Conservation (phyloP, 306 rosid species). For the Crotalaria pallida region DNA sequence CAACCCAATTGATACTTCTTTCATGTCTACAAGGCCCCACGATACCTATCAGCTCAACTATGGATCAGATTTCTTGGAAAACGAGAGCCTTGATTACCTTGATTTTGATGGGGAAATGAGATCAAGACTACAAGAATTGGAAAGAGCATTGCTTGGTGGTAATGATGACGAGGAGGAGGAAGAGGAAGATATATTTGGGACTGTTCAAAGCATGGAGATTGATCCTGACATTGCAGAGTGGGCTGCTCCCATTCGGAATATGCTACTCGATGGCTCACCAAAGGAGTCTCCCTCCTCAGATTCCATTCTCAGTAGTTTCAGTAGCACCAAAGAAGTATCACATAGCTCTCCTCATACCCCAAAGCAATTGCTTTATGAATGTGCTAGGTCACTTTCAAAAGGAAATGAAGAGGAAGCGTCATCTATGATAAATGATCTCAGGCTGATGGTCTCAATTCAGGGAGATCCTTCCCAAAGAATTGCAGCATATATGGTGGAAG, state of each 20-base stretch:
- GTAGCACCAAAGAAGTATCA: slow-evolving; percentile 58
- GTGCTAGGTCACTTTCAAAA: slow-evolving; percentile 71
- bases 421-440: slow-evolving; percentile 57
- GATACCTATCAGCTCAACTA: slow-evolving; percentile 40
- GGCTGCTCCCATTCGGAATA: slow-evolving; percentile 44
- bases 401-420: slow-evolving; percentile 57
- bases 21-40: slow-evolving; percentile 26
- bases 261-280: slow-evolving; percentile 58
- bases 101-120: slow-evolving; percentile 68
- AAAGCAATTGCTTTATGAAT: slow-evolving; percentile 63
- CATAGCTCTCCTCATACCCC: slow-evolving; percentile 46
- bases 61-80: slow-evolving; percentile 51
- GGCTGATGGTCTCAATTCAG: slow-evolving; percentile 75
- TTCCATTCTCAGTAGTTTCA: slow-evolving; percentile 54
- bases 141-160: slow-evolving; percentile 74
- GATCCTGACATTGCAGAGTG: slow-evolving; percentile 50
- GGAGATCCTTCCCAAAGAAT: slow-evolving; percentile 91
- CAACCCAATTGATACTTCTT: slow-evolving; percentile 36
- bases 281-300: slow-evolving; percentile 69
- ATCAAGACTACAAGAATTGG: slow-evolving; percentile 76
- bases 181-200: slow-evolving; percentile 41
- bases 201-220: slow-evolving; percentile 70
- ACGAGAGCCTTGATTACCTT: slow-evolving; percentile 42
- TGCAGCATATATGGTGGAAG: slow-evolving; percentile 97
- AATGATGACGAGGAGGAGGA: slow-evolving; percentile 55